A percentile compares a stretch with the other conserved stretches of the same genome.
These are phyloP conservation scores for Fusarium sp. DNA, from an alignment of 2,329 filamentous ascomycete species.

Conservation along the genomic window DNA sequence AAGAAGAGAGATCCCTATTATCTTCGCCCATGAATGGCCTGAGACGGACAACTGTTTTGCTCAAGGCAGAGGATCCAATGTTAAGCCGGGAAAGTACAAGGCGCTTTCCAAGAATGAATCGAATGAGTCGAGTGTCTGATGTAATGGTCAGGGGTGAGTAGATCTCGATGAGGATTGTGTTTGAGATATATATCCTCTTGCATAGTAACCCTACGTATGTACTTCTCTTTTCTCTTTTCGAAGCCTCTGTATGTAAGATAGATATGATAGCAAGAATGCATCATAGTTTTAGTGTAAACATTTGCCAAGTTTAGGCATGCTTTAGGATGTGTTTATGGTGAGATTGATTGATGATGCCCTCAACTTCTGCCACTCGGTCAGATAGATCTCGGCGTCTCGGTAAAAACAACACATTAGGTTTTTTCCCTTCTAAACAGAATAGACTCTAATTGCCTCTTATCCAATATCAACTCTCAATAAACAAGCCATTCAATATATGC, in stretches of 20 bases:
- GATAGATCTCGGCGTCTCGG: too few species aligned
- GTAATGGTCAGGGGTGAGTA: background rate
- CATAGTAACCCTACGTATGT: background rate
- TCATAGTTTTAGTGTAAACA: background rate
- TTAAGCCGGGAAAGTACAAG: slow-evolving; percentile 15
- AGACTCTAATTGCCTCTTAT: too few species aligned
- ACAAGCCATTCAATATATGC: too few species aligned
- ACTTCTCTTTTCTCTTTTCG: background rate
- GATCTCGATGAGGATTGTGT: slow-evolving; percentile 1
- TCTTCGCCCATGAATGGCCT: slow-evolving; percentile 34
- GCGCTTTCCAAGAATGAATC: slow-evolving; percentile 19
- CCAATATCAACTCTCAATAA: too few species aligned
- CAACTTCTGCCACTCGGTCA: too few species aligned
- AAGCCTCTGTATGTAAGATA: background rate
- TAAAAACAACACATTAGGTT: too few species aligned
- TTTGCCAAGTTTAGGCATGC: background rate
- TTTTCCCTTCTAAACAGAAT: too few species aligned
- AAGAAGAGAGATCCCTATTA: slow-evolving; percentile 40
- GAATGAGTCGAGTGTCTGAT: slow-evolving; percentile 14
- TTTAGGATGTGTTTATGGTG: background rate
- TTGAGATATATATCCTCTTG: background rate
- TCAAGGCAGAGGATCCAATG: slow-evolving; percentile 38
- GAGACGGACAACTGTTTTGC: slow-evolving; percentile 36
- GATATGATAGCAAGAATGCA: background rate
- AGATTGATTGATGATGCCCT: too few species aligned